These are phyloP conservation scores for Microthlaspi erraticum DNA, from an alignment of 345 rosid species.

Conservation along the genomic window DNA sequence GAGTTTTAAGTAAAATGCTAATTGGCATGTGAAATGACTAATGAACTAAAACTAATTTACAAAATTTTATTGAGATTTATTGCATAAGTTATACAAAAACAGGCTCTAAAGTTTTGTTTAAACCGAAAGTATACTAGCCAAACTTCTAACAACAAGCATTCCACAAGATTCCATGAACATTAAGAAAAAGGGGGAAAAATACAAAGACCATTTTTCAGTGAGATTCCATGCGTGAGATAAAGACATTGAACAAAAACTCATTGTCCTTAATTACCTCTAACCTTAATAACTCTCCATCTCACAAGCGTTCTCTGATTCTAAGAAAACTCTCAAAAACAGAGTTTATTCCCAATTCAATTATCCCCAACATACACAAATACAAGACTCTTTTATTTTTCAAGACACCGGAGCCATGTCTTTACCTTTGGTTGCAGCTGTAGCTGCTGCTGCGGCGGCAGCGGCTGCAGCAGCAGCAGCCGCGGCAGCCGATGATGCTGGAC, in stretches of 20 bases:
- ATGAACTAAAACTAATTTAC: no score
- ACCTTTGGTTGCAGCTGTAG: slow-evolving; percentile 69
- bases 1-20: no score
- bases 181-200: slow-evolving; percentile 10
- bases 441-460: slow-evolving; percentile 62
- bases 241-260: slow-evolving; percentile 31
- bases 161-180: slow-evolving; percentile 20
- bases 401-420: slow-evolving; percentile 90
- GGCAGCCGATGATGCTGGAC: slow-evolving; percentile 72
- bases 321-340: slow-evolving; percentile 28
- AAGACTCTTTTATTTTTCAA: slow-evolving; percentile 40
- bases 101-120: slow-evolving; percentile 11
- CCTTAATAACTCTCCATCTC: slow-evolving; percentile 24
- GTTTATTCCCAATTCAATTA: slow-evolving; percentile 39
- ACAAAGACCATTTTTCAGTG: slow-evolving; percentile 23
- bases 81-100: slow-evolving; percentile 17
- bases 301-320: slow-evolving; percentile 34
- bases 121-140: slow-evolving; percentile 34
- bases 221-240: slow-evolving; percentile 21
- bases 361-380: slow-evolving; percentile 42
- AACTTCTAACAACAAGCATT: slow-evolving; percentile 16
- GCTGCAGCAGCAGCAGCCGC: slow-evolving; percentile 70
- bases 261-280: slow-evolving; percentile 28
- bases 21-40: no score
- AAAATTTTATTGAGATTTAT: no score